A percentile compares a stretch with the other conserved stretches of the same genome.
phyloP scores from a whole-genome alignment of 164 flowering plant species.

The Brasenia schreberi region DNA sequence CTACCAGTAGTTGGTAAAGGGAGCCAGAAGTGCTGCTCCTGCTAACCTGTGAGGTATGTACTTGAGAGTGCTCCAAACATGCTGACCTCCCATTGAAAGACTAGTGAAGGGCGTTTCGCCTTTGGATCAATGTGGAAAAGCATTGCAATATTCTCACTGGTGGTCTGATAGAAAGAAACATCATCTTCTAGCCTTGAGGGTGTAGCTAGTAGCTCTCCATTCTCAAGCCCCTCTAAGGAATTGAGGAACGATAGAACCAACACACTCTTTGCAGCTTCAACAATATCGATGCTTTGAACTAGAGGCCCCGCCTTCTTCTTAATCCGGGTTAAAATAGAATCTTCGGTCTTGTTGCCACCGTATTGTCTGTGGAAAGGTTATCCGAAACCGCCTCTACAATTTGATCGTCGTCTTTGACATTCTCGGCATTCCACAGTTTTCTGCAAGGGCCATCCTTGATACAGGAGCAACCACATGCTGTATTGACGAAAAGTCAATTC shows the following conservation, averaged over 20 bases:
- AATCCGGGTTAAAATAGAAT: conserved; percentile 79
- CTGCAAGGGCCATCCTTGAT: too few relatives aligned
- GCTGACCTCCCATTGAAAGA: conserved; percentile 12
- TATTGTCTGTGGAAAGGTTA: too few relatives aligned
- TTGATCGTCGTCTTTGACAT: too few relatives aligned
- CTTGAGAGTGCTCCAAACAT: too few relatives aligned
- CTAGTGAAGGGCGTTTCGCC: conserved; percentile 73
- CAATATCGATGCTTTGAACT: conserved; percentile 44
- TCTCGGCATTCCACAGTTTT: too few relatives aligned
- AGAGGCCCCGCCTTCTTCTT: conserved; percentile 92
- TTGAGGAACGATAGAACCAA: conserved; percentile 69
- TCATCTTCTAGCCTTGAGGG: conserved; percentile 85
- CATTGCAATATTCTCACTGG: conserved; percentile 68
- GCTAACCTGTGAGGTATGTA: conserved; percentile 8
- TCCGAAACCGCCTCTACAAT: too few relatives aligned
- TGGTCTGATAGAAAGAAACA: conserved; percentile 87
- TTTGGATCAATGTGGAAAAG: conserved; percentile 61
- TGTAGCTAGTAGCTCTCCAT: conserved; percentile 77
- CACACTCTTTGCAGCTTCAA: conserved; percentile 63
- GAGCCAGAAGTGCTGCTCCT: conserved; percentile 28
- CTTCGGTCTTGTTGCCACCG: conserved; percentile 19
- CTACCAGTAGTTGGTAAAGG: conserved; percentile 37
- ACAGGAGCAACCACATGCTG: too few relatives aligned
- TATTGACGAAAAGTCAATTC: too few relatives aligned
- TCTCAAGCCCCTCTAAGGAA: conserved; percentile 86